Evolutionary conservation across 176 grass and related monocot species (phyloP).

Genomic region (Avena sativa): DNA sequence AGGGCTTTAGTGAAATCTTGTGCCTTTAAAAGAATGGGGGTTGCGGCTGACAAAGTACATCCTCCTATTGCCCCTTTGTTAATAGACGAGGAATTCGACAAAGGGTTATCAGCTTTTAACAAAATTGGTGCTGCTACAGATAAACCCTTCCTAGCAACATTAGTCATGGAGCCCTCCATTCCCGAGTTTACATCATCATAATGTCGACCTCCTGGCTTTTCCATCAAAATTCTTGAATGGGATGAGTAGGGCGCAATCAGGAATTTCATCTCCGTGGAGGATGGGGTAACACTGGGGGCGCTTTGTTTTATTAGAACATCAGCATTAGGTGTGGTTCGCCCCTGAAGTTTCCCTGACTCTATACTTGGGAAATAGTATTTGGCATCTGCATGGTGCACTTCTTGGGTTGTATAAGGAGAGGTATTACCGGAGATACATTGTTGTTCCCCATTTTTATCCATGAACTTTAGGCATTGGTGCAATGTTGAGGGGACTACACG

Average conservation of each 20-base stretch:
- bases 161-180: neutral
- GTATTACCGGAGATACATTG: neutral
- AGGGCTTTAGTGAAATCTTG: neutral
- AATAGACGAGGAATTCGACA: fast-evolving
- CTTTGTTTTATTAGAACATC: neutral
- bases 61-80: neutral
- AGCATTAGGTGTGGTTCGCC: neutral
- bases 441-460: neutral
- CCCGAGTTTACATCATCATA: neutral
- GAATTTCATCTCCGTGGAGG: neutral
- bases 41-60: neutral
- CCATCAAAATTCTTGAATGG: neutral
- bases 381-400: neutral
- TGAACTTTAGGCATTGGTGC: neutral
- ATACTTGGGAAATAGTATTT: neutral
- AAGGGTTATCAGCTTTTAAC: neutral
- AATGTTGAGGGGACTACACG: neutral
- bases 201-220: fast-evolving
- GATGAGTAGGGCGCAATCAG: neutral
- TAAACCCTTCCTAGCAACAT: neutral
- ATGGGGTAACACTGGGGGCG: neutral
- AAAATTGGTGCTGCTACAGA: neutral
- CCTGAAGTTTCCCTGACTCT: fast-evolving
- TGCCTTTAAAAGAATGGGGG: neutral
- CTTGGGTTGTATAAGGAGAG: neutral